Conservation (phyloP, 306 rosid species). For the Cercis canadensis region DNA sequence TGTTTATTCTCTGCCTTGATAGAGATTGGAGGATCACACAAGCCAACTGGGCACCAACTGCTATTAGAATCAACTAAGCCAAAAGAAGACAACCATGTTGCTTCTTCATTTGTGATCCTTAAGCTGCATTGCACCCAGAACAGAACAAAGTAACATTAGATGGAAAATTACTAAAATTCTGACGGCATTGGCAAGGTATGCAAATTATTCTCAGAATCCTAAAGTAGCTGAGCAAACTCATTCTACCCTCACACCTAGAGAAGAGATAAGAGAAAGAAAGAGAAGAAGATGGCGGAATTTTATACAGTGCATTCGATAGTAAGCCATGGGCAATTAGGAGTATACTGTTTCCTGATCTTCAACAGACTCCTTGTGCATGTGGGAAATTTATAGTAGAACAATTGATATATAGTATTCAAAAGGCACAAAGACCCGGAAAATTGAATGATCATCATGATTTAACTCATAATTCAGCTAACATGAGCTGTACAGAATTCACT, state of each 20-base stretch:
- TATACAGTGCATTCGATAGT: neutral
- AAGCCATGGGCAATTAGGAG: too few species aligned
- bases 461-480: neutral
- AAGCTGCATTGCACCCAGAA: constrained; percentile 41
- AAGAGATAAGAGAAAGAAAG: constrained; percentile 7
- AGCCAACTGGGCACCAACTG: constrained; percentile 35
- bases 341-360: constrained; percentile 2
- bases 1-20: constrained; percentile 30
- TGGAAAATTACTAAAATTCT: constrained; percentile 14
- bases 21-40: constrained; percentile 27
- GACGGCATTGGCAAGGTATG: neutral
- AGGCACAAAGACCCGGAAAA: constrained; percentile 25
- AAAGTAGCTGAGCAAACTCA: neutral
- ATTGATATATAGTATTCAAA: constrained; percentile 16
- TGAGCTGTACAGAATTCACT: neutral
- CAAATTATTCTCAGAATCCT: constrained; percentile 11
- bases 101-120: constrained; percentile 29
- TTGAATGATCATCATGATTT: neutral
- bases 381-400: constrained; percentile 32
- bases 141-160: constrained; percentile 5
- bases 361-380: constrained; percentile 29
- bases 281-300: constrained; percentile 2
- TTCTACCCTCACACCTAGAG: neutral
- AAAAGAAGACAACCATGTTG: constrained; percentile 43
- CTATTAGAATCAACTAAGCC: constrained; percentile 37